These are phyloP conservation scores for Colletotrichum sp. DNA, from an alignment of 2,329 filamentous ascomycete species.

Conservation along the genomic window DNA sequence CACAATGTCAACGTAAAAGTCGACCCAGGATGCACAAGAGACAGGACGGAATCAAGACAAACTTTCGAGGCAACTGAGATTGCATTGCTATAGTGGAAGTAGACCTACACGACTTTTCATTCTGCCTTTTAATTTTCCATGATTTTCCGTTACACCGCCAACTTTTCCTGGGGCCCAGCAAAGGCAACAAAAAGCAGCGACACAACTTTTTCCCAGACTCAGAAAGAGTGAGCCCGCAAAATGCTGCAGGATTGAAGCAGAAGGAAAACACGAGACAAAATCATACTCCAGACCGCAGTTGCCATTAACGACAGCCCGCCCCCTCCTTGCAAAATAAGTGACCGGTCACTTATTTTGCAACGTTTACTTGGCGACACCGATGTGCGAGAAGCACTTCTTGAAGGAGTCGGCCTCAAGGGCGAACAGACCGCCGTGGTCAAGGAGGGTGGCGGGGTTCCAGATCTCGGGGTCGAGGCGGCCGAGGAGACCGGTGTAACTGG, in stretches of 20 bases:
- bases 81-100: not conserved
- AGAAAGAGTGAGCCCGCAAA: not conserved
- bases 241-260: not conserved
- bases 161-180: not conserved
- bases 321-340: constrained; percentile 3
- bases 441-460: constrained; percentile 40
- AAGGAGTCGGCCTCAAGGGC: constrained; percentile 39
- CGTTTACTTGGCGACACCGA: constrained; percentile 27
- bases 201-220: not conserved
- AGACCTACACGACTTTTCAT: not conserved
- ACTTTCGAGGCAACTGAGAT: not conserved
- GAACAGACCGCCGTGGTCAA: constrained; percentile 41
- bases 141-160: constrained; percentile 4
- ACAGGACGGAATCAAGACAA: not conserved
- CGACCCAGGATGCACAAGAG: too few relatives aligned
- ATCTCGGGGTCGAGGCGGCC: constrained; percentile 38
- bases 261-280: not conserved
- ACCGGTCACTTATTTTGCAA: not conserved
- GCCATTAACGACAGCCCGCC: not conserved
- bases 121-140: not conserved
- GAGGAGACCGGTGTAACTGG: constrained; percentile 43
- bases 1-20: accelerated
- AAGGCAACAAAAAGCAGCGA: not conserved
- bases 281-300: not conserved
- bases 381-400: constrained; percentile 38